phyloP scores from a whole-genome alignment of 495 filamentous ascomycete species.

The Podospora sp. region DNA sequence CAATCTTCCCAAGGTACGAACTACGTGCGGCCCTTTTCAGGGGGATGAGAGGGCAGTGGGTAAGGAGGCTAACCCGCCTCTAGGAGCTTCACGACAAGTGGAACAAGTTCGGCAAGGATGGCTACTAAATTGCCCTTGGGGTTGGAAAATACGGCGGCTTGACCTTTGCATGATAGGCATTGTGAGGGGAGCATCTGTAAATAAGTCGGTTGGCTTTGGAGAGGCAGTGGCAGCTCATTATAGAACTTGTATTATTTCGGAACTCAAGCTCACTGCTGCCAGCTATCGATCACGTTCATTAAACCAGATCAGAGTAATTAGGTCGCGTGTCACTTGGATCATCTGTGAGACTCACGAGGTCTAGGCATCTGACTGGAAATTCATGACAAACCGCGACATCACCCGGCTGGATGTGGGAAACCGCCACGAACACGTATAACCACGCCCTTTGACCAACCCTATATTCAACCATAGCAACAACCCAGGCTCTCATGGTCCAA shows the following conservation, averaged over 20 bases:
- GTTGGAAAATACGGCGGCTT: neutral
- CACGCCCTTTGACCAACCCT: slow-evolving; percentile 10
- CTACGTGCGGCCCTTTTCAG: neutral
- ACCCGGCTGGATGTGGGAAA: neutral
- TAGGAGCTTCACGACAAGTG: slow-evolving; percentile 89
- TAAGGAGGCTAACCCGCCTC: neutral
- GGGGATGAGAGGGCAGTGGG: neutral
- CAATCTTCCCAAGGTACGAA: slow-evolving; percentile 80
- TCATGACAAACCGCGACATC: neutral
- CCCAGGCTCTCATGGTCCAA: slow-evolving; percentile 19
- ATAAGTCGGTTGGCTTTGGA: slow-evolving; percentile 21
- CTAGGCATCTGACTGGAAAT: neutral
- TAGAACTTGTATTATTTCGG: slow-evolving; percentile 33
- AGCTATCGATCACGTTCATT: neutral
- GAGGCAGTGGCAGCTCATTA: slow-evolving; percentile 6
- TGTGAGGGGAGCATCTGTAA: slow-evolving; percentile 20
- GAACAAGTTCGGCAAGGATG: slow-evolving; percentile 99
- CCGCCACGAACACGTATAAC: neutral
- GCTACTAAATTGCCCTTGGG: slow-evolving; percentile 40
- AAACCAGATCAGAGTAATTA: neutral
- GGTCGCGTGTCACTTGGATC: neutral
- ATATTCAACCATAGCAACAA: slow-evolving; percentile 14
- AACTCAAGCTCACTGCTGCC: neutral
- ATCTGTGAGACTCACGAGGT: neutral
- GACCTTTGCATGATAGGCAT: slow-evolving; percentile 10